Evolutionary conservation across 129 eudicot species (phyloP), one percentile per base, ranked within the genome.

Genomic region (Heracleum sosnowskyi): DNA sequence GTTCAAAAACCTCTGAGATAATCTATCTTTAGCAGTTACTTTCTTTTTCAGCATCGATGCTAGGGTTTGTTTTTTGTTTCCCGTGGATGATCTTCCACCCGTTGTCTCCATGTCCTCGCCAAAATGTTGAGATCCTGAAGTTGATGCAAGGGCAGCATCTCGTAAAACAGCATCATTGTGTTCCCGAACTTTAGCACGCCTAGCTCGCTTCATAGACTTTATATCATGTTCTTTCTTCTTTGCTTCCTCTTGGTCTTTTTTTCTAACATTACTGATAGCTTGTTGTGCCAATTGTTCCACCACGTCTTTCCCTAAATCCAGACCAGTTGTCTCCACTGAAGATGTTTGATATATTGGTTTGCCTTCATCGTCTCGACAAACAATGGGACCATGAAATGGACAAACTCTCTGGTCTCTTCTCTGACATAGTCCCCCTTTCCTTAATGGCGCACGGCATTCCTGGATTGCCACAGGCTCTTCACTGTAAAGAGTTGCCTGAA

Each of bases 41-140:
- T 92, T 96, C 95, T 89, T 96, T 68, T 89, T 93, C 84, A 96
- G 77, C 97, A 96, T 96, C 36, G 94, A 88, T 75, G 96, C 90
- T 39, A 96, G 96, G 49, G 90, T 83, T 22, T 89, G 82, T 75
- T 87, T 96, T 78, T 86, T 87, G 53, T 68, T 84, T 69, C 73
- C 80, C 24, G 71, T 75, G 22, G 82, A 75, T 45, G 86, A 74
- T 55, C 73, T 73, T 17, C 79, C 81, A 8, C 83, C 74, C 33
- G 17, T 78, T 26, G 70, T 35, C 20, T 75, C 78, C 2, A 29
- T 39, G 53, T 76, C 80, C 69, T 89, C 97, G 17, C 91, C 97
- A 78, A 91, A 76, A 12, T 83, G 73, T 79, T 89, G 77, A n/a
- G 92, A 88, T 45, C 84, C 81, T 9, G 91, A 92, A 63, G 96